phyloP scores from a whole-genome alignment of 2,329 filamentous ascomycete genomes.

The Sporothrix pallida region DNA sequence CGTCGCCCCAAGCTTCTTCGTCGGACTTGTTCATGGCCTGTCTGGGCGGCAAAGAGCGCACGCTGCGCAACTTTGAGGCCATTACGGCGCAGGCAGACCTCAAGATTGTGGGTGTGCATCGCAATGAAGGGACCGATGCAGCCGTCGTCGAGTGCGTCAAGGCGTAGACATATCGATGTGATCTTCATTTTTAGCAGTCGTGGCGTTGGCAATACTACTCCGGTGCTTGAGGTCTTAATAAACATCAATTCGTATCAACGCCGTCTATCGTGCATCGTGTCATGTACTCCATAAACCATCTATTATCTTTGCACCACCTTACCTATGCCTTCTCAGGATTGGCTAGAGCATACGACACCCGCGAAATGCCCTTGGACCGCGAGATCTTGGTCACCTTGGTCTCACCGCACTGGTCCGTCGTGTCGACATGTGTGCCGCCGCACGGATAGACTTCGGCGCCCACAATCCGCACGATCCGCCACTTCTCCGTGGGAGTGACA shows the following conservation, averaged over 20 bases:
- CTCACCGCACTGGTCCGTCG: slow-evolving; percentile 63
- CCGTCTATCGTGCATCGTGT: background rate
- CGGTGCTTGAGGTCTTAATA: background rate
- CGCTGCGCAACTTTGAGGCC: slow-evolving; percentile 34
- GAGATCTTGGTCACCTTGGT: slow-evolving; percentile 71
- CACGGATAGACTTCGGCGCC: slow-evolving; percentile 75
- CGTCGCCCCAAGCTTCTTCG: slow-evolving; percentile 32
- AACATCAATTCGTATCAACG: background rate
- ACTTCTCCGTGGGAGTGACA: slow-evolving; percentile 54
- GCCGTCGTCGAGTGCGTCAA: slow-evolving; percentile 39
- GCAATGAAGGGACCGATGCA: slow-evolving; percentile 36
- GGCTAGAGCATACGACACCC: slow-evolving; percentile 55
- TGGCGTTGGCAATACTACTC: slow-evolving; percentile 2
- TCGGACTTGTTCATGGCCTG: slow-evolving; percentile 40
- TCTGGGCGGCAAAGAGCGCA: slow-evolving; percentile 42
- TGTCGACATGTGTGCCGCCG: slow-evolving; percentile 74
- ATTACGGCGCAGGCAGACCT: slow-evolving; percentile 36
- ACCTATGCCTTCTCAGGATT: background rate
- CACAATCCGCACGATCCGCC: slow-evolving; percentile 71
- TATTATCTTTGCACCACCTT: background rate
- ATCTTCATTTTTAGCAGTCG: no score
- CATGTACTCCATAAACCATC: background rate
- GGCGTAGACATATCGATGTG: background rate
- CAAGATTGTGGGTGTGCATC: slow-evolving; percentile 35
- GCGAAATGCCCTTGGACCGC: slow-evolving; percentile 66